phyloP scores from a whole-genome alignment of 176 grass and related monocot genomes.

The Saccharum officinarum region DNA sequence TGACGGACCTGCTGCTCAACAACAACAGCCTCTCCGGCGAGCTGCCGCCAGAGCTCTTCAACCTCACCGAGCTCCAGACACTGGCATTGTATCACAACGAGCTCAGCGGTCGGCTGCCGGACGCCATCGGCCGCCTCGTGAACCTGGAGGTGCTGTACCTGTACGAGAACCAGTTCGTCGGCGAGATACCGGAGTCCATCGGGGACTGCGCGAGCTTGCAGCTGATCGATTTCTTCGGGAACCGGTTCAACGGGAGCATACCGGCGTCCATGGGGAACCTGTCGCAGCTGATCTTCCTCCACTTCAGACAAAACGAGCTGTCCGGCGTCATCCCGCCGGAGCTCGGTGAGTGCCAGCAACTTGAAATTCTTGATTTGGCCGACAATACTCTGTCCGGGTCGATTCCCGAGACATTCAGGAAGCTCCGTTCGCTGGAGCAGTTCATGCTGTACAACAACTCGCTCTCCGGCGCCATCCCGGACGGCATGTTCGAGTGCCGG shows the following conservation, averaged over 20 bases:
- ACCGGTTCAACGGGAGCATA: slow-evolving; percentile 71
- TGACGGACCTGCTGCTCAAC: slow-evolving; percentile 80
- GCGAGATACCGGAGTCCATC: slow-evolving; percentile 70
- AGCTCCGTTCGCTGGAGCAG: slow-evolving; percentile 71
- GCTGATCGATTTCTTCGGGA: slow-evolving; percentile 87
- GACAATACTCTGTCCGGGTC: slow-evolving; percentile 71
- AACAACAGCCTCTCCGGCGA: slow-evolving; percentile 82
- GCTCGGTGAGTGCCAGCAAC: slow-evolving; percentile 62
- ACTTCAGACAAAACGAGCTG: slow-evolving; percentile 87
- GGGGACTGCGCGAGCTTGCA: slow-evolving; percentile 72
- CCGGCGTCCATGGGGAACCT: slow-evolving; percentile 68
- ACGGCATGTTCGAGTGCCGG: slow-evolving; percentile 85
- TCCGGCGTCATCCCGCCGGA: slow-evolving; percentile 60
- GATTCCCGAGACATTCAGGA: slow-evolving; percentile 67
- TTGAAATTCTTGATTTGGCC: slow-evolving; percentile 69
- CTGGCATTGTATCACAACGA: slow-evolving; percentile 77
- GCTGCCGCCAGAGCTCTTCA: slow-evolving; percentile 62
- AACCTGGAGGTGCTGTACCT: slow-evolving; percentile 68
- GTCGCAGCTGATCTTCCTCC: slow-evolving; percentile 61
- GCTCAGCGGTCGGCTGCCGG: slow-evolving; percentile 57
- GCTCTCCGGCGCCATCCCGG: slow-evolving; percentile 67
- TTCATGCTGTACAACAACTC: slow-evolving; percentile 99
- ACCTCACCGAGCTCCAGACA: slow-evolving; percentile 57
- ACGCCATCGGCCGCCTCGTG: slow-evolving; percentile 52
- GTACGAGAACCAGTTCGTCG: slow-evolving; percentile 87